Conservation (phyloP, 805 yeast species). For the Saccharomycopsis fodiens region DNA sequence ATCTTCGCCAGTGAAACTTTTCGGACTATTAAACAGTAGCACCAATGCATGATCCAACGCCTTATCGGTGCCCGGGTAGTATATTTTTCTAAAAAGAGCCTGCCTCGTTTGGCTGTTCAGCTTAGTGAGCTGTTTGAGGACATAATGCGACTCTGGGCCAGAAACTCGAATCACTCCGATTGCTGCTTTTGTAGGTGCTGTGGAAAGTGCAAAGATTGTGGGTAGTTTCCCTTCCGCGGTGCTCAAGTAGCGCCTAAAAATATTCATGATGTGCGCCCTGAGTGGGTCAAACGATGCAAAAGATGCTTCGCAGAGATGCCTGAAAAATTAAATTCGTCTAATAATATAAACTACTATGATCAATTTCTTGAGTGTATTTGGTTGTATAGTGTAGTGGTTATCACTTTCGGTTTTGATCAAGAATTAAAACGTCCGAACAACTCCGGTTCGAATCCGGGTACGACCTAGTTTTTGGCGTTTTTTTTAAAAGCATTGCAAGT, state of each 20-base stretch:
- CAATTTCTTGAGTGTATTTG: conserved; percentile 23
- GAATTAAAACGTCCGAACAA: conserved; percentile 35
- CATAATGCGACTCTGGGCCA: conserved; percentile 51
- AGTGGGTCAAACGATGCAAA: neutral
- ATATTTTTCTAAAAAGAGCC: conserved; percentile 54
- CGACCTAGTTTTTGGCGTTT: conserved; percentile 41
- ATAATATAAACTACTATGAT: neutral
- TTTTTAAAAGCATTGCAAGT: neutral
- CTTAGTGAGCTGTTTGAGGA: conserved; percentile 42
- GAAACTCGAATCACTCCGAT: conserved; percentile 79
- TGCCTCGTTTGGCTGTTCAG: conserved; percentile 39
- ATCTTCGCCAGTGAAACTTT: conserved; percentile 90
- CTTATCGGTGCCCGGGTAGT: conserved; percentile 23
- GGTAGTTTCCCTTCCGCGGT: conserved; percentile 28
- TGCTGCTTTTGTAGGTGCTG: conserved; percentile 75
- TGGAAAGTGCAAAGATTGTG: conserved; percentile 87
- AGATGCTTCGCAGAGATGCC: too few relatives aligned
- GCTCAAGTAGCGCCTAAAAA: too few relatives aligned
- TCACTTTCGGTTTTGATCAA: conserved; percentile 50
- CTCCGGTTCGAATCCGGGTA: conserved; percentile 87
- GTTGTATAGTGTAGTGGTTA: conserved; percentile 55
- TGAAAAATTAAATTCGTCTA: neutral
- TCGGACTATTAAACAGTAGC: conserved; percentile 61
- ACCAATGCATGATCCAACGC: conserved; percentile 74
- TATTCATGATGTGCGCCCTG: too few relatives aligned